Percentiles rank a stretch among this genome's conserved stretches.
Evolutionary conservation across 192 early-diverging fungal species (phyloP).

Genomic region (Coemansia sp.): DNA sequence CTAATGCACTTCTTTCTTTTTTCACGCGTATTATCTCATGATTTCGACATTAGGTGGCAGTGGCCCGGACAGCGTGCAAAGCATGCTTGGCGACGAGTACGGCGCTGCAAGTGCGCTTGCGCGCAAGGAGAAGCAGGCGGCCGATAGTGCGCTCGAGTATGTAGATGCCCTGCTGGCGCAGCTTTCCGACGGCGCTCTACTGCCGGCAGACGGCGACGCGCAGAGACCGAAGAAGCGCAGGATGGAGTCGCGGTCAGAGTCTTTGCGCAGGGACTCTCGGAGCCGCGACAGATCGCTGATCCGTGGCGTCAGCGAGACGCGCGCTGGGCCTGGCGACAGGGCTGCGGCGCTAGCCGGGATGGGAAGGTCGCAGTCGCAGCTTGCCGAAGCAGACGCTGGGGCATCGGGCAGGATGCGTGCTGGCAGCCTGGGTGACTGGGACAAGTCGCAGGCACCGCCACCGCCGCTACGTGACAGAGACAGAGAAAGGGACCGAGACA

Average conservation of each 20-base stretch:
- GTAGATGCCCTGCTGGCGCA: slow-evolving; percentile 23
- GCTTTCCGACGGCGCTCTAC: slow-evolving; percentile 5
- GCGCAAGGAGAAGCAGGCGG: slow-evolving; percentile 27
- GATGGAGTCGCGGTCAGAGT: slow-evolving; percentile 4
- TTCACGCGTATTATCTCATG: too few species aligned
- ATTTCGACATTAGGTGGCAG: neutral
- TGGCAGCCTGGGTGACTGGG: neutral
- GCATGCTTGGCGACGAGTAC: neutral
- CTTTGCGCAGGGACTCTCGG: slow-evolving; percentile 12
- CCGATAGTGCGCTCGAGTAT: slow-evolving; percentile 21
- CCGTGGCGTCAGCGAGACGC: neutral
- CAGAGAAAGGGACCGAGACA: neutral
- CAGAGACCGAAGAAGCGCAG: slow-evolving; percentile 12
- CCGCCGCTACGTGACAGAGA: too few species aligned
- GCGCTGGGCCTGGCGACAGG: neutral
- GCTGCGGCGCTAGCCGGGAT: neutral
- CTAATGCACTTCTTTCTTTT: too few species aligned
- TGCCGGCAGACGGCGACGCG: neutral
- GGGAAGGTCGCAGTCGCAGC: neutral
- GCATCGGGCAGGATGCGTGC: neutral
- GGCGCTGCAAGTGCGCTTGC: slow-evolving; percentile 11
- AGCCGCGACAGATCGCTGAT: slow-evolving; percentile 13
- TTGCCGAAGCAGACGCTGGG: neutral
- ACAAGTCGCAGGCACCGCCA: neutral
- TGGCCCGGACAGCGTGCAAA: neutral